Evolutionary conservation across 1,139 yeast species (phyloP), one percentile per base, ranked within the genome.

Genomic region (Sugiyamaella novakii): DNA sequence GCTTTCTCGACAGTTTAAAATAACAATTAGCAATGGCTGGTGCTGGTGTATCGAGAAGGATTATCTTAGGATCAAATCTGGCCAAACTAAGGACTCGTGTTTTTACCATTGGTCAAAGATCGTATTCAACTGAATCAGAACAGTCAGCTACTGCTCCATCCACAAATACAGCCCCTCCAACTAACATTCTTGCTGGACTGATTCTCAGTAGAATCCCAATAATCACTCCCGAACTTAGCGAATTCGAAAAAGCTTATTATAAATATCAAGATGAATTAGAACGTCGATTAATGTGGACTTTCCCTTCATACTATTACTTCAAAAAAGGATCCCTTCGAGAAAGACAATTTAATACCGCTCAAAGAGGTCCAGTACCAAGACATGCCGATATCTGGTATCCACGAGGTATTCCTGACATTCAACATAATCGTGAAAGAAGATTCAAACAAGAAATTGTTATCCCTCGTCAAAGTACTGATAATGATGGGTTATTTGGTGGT

Each of bases 271-370:
- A 80, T 53, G 95, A 87, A 65, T 76, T 92, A 54, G 91, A 91
- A 76, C 83, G 83, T 62, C 78, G 98, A 64, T 76, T 92, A 58
- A 89, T 91, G 96, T 89, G 97, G 96, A 89, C 98, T 0, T 92
- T 92, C 68, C 98, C 98, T 4, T 83, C 84, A 59, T 89, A 91
- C 80, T 91, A 82, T 67, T 94, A 89, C 73, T 92, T 84, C 73
- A 87, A 86, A 66, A 84, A 80, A 60, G 98, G 98, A 55, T 85
- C 98, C 1, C 74, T 92, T 56, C 81, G 96, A 7, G 96, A 89
- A 65, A 87, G 89, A 66, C 81, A 81, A 61, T 92, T 82, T 69
- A 47, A 51, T 40, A 81, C 83, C 59, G 83, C 85, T 42, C 96
- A 91, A 65, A 77, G 76, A 53, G 83, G 84, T 48, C 95, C 96